phyloP scores from a whole-genome alignment of 371 early-diverging fungal species.

The Apophysomyces variabilis region DNA sequence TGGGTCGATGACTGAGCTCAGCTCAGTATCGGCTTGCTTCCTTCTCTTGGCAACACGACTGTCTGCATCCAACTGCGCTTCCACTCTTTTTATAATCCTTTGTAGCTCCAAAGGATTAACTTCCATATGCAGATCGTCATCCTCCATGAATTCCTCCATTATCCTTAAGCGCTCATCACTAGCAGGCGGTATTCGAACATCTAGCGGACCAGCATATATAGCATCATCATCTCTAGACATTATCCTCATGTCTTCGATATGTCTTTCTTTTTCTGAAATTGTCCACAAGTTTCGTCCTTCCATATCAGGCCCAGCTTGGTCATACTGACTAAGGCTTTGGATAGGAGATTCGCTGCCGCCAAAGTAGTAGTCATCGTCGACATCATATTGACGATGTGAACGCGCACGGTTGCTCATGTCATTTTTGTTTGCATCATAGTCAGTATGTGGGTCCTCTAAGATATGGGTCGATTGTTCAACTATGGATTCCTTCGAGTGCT shows the following conservation, averaged over 20 bases:
- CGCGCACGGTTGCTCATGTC: no score
- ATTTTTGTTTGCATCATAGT: no score
- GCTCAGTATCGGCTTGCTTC: background rate
- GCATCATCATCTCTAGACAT: background rate
- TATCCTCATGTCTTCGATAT: background rate
- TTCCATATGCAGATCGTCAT: background rate
- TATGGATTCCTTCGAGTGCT: no score
- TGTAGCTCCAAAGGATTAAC: background rate
- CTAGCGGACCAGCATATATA: background rate
- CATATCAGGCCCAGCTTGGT: background rate
- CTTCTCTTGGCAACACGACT: background rate
- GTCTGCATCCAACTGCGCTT: background rate
- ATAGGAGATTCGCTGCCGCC: conserved; percentile 2
- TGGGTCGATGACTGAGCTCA: background rate
- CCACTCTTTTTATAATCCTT: background rate
- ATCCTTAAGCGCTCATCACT: background rate
- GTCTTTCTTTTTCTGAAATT: background rate
- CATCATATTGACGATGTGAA: background rate
- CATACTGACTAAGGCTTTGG: background rate
- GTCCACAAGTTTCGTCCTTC: background rate
- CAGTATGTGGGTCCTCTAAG: no score
- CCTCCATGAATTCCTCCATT: background rate
- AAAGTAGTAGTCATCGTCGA: background rate
- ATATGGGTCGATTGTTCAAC: no score
- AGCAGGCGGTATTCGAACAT: background rate